Conservation (phyloP, 768 basidiomycete species). For the Agaricus blazei region DNA sequence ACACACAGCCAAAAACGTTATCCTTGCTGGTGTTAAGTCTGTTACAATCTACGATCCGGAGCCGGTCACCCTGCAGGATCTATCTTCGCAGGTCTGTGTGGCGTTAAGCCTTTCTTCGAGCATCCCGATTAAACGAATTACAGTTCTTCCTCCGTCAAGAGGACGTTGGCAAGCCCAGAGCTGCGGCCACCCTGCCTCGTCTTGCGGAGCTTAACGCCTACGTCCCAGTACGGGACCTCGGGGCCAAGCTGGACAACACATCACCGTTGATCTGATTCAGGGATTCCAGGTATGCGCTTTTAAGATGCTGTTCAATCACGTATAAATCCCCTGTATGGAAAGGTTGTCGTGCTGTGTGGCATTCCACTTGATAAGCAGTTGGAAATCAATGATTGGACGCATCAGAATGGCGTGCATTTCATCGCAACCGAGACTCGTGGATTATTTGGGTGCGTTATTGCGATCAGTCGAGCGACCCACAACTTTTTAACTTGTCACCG, state of each 20-base stretch:
- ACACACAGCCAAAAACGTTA: constrained; percentile 83
- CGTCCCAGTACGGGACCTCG: constrained; percentile 88
- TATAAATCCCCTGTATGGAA: constrained; percentile 9
- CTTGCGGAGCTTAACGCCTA: constrained; percentile 94
- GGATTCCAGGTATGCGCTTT: constrained; percentile 74
- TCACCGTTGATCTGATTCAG: constrained; percentile 76
- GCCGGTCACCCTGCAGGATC: constrained; percentile 79
- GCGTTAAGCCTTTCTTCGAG: neutral
- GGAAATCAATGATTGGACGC: constrained; percentile 95
- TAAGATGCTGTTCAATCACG: neutral
- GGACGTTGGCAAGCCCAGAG: constrained; percentile 87
- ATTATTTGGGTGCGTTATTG: constrained; percentile 74
- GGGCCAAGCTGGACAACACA: constrained; percentile 72
- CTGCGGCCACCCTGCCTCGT: constrained; percentile 79
- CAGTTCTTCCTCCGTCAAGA: constrained; percentile 91
- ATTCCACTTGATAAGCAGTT: constrained; percentile 75
- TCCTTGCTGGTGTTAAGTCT: constrained; percentile 94
- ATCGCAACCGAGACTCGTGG: constrained; percentile 89
- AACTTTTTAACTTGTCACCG: neutral
- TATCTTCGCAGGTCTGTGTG: constrained; percentile 78
- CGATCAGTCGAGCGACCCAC: neutral
- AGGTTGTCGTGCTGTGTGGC: constrained; percentile 90
- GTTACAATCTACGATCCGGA: constrained; percentile 95
- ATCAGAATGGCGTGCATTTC: constrained; percentile 84
- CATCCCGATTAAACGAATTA: neutral